Evolutionary conservation across 257 asterid genomes (phyloP), one percentile per base, ranked within the genome.

Genomic region (Nicotiana undulata): DNA sequence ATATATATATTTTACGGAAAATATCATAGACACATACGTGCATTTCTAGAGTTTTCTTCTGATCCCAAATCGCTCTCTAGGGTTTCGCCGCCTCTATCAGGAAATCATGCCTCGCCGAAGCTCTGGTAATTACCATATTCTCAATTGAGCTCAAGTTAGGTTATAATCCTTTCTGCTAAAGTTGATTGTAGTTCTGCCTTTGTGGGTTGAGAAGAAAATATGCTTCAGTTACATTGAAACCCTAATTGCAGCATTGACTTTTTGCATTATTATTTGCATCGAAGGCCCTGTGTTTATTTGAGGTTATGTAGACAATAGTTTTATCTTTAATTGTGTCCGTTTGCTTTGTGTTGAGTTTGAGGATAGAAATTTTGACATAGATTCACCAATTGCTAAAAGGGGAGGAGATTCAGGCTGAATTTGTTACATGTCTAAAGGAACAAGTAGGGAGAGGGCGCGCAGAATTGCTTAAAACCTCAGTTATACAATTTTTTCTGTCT

Each of bases 71-170:
- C 18, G 5, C 55, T 3, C 16, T 51, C 4, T 10, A 51, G 55
- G 16, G 4, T 49, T 49, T 9, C 29, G n/a, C 64, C 29, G 11
- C 51, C 26, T 17, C 75, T 64, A 29, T 29, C 46, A 55, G 22
- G 13, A 76, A 76, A 70, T 31, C 84, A 90, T 93, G 97, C 82
- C 96, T 90, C 93, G 97, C 86, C 96, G 94, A 65, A 10, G 31
- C 40, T 67, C 55, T 34, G 10, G 26, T 63, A 63, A 11, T 20
- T 37, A 18, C 2, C 37, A 4, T 37, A 40, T 18, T 37, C 76
- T 37, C 76, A 10, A 31, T 31, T 65, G 51, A 31, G 26, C 7
- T 65, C 8, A 65, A 6, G 0, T 65, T 65, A 31, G 51, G 49
- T 65, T 5, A 17, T 0, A 17, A 40, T 65, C 15, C 3, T 31